A percentile compares a stretch with the other conserved stretches of the same genome.
These are phyloP conservation scores for Sicyos baderoa DNA, from an alignment of 306 rosid genomes.

Conservation along the genomic window DNA sequence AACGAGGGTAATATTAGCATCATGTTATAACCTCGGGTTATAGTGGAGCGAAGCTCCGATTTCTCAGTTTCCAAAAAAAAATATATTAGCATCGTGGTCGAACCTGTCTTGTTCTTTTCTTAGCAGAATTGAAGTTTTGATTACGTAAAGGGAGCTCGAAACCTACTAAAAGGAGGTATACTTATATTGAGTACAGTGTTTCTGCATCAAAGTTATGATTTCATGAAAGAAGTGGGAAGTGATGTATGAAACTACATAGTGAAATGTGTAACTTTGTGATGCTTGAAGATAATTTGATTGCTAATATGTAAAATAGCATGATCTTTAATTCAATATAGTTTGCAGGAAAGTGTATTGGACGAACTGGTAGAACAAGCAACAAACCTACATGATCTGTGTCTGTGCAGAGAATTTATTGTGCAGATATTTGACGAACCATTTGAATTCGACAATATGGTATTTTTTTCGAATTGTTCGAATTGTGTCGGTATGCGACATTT, in stretches of 20 bases:
- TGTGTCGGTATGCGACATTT: neutral
- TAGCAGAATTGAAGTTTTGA: conserved; percentile 12
- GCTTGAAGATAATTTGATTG: conserved; percentile 3
- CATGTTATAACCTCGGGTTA: too few species aligned
- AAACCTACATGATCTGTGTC: conserved; percentile 14
- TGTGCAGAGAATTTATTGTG: conserved; percentile 36
- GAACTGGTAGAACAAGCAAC: conserved; percentile 13
- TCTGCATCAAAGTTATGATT: neutral
- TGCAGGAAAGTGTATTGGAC: conserved; percentile 30
- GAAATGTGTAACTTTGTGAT: conserved; percentile 19
- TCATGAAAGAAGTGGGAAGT: conserved; percentile 23
- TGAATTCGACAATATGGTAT: conserved; percentile 4
- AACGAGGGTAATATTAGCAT: too few species aligned
- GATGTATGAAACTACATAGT: conserved; percentile 21
- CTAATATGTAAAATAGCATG: conserved; percentile 29
- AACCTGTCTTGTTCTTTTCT: conserved; percentile 13
- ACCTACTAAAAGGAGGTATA: conserved; percentile 18
- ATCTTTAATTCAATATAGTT: conserved; percentile 27
- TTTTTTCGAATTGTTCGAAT: too few species aligned
- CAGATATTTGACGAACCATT: conserved; percentile 12
- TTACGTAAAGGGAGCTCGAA: conserved; percentile 11
- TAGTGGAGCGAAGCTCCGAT: too few species aligned
- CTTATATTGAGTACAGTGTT: neutral
- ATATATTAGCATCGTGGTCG: conserved; percentile 6
- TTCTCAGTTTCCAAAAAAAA: too few species aligned